A percentile compares a stretch with the other conserved stretches of the same genome.
These are phyloP conservation scores for Naegleria fowleri DNA, from an alignment of 208 protist species.

Conservation along the genomic window DNA sequence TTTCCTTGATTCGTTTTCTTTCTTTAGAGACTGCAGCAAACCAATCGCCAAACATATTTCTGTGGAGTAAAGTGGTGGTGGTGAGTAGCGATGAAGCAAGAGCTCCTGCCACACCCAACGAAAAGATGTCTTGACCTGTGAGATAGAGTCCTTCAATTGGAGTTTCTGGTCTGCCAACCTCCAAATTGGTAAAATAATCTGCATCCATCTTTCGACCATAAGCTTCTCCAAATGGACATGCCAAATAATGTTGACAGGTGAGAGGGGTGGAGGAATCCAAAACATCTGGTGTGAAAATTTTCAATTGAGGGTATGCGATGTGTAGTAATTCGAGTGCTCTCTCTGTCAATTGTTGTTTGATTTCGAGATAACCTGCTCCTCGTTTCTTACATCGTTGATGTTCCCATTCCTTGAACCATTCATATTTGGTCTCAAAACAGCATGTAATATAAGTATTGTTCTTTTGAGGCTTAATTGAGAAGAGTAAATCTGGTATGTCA, in stretches of 20 bases:
- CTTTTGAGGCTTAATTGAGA: neutral
- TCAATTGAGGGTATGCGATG: neutral
- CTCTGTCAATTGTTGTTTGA: neutral
- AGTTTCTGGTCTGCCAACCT: neutral
- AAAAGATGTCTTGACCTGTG: neutral
- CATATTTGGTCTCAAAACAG: neutral
- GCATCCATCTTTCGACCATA: neutral
- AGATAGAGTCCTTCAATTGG: neutral
- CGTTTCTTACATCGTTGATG: slow-evolving; percentile 11
- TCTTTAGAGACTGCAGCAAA: neutral
- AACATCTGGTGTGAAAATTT: neutral
- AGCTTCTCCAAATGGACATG: neutral
- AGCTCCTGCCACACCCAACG: neutral
- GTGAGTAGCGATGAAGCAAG: neutral
- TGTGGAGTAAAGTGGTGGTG: neutral
- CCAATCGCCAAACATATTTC: neutral
- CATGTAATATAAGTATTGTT: neutral
- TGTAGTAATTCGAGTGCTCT: neutral
- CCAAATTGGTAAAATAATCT: neutral
- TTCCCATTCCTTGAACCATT: slow-evolving; percentile 24
- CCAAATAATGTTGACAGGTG: neutral
- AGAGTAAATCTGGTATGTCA: neutral
- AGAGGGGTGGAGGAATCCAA: neutral
- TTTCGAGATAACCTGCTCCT: neutral
- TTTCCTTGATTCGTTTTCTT: no score